These are phyloP conservation scores for Diatrype stigma DNA, from an alignment of 2,329 filamentous ascomycete species.

Conservation along the genomic window DNA sequence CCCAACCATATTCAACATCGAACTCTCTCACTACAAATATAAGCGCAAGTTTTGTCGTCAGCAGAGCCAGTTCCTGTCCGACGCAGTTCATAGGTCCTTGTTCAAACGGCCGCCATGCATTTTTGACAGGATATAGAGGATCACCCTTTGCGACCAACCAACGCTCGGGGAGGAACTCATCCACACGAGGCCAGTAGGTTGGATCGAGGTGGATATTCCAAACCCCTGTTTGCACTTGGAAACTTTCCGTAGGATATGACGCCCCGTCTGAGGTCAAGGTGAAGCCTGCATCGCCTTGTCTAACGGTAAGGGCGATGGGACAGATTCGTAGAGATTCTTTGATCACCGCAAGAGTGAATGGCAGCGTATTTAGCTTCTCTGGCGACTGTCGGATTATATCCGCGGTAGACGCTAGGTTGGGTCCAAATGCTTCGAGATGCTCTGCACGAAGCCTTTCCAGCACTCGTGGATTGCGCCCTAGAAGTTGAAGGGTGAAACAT, in stretches of 20 bases:
- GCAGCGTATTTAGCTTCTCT: not conserved
- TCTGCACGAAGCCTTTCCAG: not conserved
- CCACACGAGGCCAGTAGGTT: slow-evolving; percentile 29
- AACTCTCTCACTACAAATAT: slow-evolving; percentile 17
- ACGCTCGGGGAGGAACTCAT: slow-evolving; percentile 34
- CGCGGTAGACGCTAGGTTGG: not conserved
- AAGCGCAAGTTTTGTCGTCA: slow-evolving; percentile 21
- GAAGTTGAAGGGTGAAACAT: not conserved
- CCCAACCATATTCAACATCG: slow-evolving; percentile 14
- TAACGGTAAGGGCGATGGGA: not conserved
- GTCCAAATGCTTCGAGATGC: not conserved
- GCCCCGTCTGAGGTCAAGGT: not conserved
- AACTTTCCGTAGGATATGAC: not conserved
- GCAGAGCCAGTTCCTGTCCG: slow-evolving; percentile 24
- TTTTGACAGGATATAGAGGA: slow-evolving; percentile 17
- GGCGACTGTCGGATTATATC: not conserved
- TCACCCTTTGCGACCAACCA: slow-evolving; percentile 23
- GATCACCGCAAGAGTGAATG: not conserved
- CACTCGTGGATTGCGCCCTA: not conserved
- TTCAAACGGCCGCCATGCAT: slow-evolving; percentile 30
- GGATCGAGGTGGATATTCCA: not conserved
- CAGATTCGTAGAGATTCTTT: not conserved
- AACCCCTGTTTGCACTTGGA: not conserved
- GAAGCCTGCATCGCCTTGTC: not conserved
- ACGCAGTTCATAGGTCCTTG: slow-evolving; percentile 25